A percentile compares a stretch with the other conserved stretches of the same genome.
Conservation (phyloP, 164 flowering plant genomes). For the Macadamia tetraphylla region DNA sequence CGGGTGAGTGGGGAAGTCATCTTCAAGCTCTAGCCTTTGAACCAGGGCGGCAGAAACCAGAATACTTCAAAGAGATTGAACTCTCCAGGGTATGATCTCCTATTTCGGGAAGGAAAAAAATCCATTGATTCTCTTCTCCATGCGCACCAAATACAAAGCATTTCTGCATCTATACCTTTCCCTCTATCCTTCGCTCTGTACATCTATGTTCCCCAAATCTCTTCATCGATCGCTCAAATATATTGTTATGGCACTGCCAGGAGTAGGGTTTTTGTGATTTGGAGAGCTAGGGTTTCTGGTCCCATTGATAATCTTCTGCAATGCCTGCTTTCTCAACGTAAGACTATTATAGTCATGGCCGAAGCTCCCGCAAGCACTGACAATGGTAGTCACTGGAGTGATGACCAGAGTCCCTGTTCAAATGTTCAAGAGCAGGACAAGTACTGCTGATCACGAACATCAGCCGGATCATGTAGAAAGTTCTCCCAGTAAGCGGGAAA, state of each 20-base stretch:
- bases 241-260: neutral
- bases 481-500: constrained; percentile 37
- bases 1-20: too few relatives aligned
- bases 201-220: too few relatives aligned
- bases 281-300: constrained; percentile 10
- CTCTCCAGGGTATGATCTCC: constrained; percentile 35
- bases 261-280: neutral
- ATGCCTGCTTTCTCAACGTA: too few relatives aligned
- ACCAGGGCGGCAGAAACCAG: too few relatives aligned
- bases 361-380: constrained; percentile 33
- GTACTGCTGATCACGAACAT: constrained; percentile 40
- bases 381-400: constrained; percentile 36
- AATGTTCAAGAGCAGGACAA: constrained; percentile 41
- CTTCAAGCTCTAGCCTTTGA: too few relatives aligned
- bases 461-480: constrained; percentile 46
- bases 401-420: constrained; percentile 32
- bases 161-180: constrained; percentile 19
- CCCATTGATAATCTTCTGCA: neutral
- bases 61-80: too few relatives aligned
- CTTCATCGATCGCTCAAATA: too few relatives aligned
- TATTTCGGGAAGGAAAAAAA: neutral
- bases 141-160: constrained; percentile 10
- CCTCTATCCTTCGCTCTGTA: constrained; percentile 8
- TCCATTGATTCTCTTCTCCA: constrained; percentile 9
- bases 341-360: constrained; percentile 15